Percentiles rank a stretch among this genome's conserved stretches.
These are phyloP conservation scores for Fusarium drepaniforme DNA, from an alignment of 2,329 filamentous ascomycete species.

Conservation along the genomic window DNA sequence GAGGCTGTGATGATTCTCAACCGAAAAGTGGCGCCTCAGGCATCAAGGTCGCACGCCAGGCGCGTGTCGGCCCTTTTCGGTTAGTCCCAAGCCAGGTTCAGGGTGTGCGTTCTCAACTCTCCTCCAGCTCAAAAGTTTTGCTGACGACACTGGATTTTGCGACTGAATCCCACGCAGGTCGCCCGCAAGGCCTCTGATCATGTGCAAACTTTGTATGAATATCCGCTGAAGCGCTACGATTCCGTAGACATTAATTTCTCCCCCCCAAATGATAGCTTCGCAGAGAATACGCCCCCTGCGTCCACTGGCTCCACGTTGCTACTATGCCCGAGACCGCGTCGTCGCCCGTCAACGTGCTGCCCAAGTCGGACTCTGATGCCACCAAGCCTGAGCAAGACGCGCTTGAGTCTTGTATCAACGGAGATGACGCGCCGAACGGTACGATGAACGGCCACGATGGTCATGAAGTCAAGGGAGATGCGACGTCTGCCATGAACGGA, in stretches of 20 bases:
- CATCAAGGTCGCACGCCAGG: conserved; percentile 35
- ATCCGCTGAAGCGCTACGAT: conserved; percentile 59
- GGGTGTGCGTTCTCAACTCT: conserved; percentile 46
- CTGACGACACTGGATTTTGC: conserved; percentile 59
- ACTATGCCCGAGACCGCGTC: conserved; percentile 74
- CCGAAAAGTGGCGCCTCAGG: conserved; percentile 50
- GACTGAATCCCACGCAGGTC: conserved; percentile 59
- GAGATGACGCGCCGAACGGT: conserved; percentile 34
- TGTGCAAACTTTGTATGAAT: conserved; percentile 64
- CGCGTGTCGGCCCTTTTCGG: conserved; percentile 43
- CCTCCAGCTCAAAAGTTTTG: conserved; percentile 60
- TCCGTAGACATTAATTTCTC: conserved; percentile 68
- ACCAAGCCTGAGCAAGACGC: conserved; percentile 43
- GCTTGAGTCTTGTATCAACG: conserved; percentile 28
- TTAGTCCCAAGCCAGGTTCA: conserved; percentile 40
- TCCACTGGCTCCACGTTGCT: conserved; percentile 57
- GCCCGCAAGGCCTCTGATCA: conserved; percentile 64
- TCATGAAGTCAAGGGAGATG: conserved; percentile 41
- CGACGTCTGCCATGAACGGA: conserved; percentile 42
- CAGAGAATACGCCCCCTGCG: conserved; percentile 64
- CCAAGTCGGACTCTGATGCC: conserved; percentile 46
- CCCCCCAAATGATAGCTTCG: conserved; percentile 69
- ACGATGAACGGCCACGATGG: conserved; percentile 19
- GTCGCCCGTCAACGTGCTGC: conserved; percentile 61
- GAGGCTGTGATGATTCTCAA: conserved; percentile 50